These are phyloP conservation scores for Melocanna baccifera DNA, from an alignment of 176 grass and related monocot species.

Conservation along the genomic window DNA sequence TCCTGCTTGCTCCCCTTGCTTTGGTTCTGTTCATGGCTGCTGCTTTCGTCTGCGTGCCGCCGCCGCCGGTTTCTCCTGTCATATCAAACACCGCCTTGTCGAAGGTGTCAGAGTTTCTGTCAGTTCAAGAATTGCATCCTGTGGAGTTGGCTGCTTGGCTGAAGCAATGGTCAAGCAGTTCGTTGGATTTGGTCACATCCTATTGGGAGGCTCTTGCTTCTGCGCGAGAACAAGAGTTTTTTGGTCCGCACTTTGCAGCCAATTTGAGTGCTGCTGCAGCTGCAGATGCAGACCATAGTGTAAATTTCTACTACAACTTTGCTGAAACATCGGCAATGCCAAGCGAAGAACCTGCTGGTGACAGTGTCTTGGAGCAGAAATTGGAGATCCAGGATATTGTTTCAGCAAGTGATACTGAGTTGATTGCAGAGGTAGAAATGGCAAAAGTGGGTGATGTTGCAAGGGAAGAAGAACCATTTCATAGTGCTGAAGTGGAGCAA, in stretches of 20 bases:
- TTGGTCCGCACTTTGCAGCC: conserved; percentile 33
- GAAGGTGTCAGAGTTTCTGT: conserved; percentile 39
- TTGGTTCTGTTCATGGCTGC: conserved; percentile 43
- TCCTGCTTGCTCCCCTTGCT: conserved; percentile 41
- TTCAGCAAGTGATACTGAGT: conserved; percentile 7
- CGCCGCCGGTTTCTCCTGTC: conserved; percentile 35
- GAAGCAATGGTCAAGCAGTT: conserved; percentile 52
- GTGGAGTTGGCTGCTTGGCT: conserved; percentile 57
- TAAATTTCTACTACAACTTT: conserved; percentile 37
- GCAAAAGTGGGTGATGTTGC: conserved; percentile 2
- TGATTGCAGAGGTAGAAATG: conserved; percentile 16
- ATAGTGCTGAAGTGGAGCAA: conserved; percentile 3
- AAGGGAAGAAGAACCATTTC: neutral
- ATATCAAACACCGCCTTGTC: conserved; percentile 29
- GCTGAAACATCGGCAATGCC: conserved; percentile 13
- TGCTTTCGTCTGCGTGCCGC: conserved; percentile 35
- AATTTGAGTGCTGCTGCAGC: conserved; percentile 55
- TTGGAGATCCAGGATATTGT: conserved; percentile 16
- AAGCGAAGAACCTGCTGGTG: conserved; percentile 16
- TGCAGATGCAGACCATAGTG: conserved; percentile 33
- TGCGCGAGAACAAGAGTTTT: conserved; percentile 26
- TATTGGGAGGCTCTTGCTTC: conserved; percentile 27
- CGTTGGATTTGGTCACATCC: conserved; percentile 42
- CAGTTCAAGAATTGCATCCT: conserved; percentile 51
- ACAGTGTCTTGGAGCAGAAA: neutral